Evolutionary conservation across 192 early-diverging fungal genomes (phyloP), one percentile per base, ranked within the genome.

Genomic region (Rhizoclosmatium globosum): DNA sequence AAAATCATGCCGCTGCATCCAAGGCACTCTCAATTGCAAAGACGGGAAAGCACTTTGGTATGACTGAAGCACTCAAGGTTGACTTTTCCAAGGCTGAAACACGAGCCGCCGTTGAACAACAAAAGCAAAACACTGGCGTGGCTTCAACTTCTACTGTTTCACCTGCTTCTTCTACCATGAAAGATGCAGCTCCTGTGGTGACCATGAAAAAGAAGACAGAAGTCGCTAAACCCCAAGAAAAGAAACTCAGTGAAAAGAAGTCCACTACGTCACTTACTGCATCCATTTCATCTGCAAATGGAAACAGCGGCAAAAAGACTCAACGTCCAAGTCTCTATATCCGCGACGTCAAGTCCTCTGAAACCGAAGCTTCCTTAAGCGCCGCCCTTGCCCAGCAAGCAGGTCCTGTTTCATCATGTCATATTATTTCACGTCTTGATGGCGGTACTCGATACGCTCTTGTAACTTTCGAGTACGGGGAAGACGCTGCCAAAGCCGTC

Each of bases 81-180:
- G 86, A 85, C 17, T 85, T 84, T 61, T 79, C 84, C n/a, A 82
- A 73, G 43, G 48, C 78, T 1, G 85, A 74, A 53, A 76, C 46
- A 47, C 47, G 78, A 79, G 60, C 43, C 15, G 47, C 60, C 15
- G 58, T 56, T 17, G 41, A 48, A 19, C 15, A 31, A 3, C 4
- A 43, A 13, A 53, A 58, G 46, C 59, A 2, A 9, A 66, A 7
- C 17, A 47, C 42, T 31, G 61, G n/a, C 47, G 82, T 39, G 78
- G 62, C 71, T 53, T 71, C 39, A 69, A 58, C 38, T 21, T 43
- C 44, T 44, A 68, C 3, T 3, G 39, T 45, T 46, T 60, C 19
- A 13, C 65, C 67, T 7, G 47, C 67, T 61, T 68, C 47, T 61
- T 38, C 64, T 47, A 70, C 13, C 31, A 43, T 43, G 78, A 31